phyloP scores from a whole-genome alignment of 345 rosid genomes.

The Bruguiera parviflora region DNA sequence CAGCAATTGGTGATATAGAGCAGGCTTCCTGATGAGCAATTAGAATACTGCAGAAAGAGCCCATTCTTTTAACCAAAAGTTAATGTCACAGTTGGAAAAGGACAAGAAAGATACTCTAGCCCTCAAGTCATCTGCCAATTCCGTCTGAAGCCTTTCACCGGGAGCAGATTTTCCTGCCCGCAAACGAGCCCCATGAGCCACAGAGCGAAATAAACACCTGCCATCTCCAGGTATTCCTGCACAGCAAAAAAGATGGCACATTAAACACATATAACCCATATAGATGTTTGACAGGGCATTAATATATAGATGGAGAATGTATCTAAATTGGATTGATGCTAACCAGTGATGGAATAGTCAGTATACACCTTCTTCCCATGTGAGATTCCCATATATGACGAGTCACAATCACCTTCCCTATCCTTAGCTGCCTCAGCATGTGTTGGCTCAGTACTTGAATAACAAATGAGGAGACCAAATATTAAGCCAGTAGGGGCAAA shows the following conservation, averaged over 20 bases:
- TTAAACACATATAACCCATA: background rate
- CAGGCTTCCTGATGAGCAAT: too few relatives aligned
- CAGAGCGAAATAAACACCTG: conserved; percentile 91
- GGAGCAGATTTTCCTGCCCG: conserved; percentile 67
- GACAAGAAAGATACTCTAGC: conserved; percentile 35
- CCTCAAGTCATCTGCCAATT: conserved; percentile 82
- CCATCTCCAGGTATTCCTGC: conserved; percentile 98
- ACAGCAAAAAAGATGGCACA: conserved; percentile 15
- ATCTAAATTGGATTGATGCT: conserved; percentile 16
- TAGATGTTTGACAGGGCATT: background rate
- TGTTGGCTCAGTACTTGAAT: conserved; percentile 53
- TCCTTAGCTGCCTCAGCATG: conserved; percentile 56
- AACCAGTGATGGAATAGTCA: conserved; percentile 80
- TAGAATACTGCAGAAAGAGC: background rate
- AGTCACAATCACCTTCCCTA: conserved; percentile 28
- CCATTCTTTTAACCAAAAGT: conserved; percentile 1
- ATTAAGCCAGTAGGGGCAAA: conserved; percentile 47
- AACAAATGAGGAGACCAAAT: conserved; percentile 66
- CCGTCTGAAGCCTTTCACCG: conserved; percentile 56
- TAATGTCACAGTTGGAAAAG: background rate
- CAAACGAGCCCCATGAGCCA: conserved; percentile 79
- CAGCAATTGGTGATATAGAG: too few relatives aligned
- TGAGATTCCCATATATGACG: conserved; percentile 32
- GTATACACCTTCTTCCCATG: conserved; percentile 79
- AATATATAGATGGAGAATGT: background rate